These are phyloP conservation scores for Cystofilobasidium macerans DNA, from an alignment of 768 basidiomycete species.

Conservation along the genomic window DNA sequence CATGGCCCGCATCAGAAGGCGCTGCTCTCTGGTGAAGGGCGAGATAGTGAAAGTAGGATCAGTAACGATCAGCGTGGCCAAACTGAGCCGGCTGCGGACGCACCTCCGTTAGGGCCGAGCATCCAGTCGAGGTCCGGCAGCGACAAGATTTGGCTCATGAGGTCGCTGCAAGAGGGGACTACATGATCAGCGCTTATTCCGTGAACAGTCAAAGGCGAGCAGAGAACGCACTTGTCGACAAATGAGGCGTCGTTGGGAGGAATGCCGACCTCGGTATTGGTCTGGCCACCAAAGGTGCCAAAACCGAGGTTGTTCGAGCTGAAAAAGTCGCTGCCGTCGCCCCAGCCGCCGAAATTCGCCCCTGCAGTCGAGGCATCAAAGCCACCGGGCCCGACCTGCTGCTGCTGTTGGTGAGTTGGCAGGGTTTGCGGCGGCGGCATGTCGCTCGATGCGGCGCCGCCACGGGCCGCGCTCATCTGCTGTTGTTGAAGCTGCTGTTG, in stretches of 20 bases:
- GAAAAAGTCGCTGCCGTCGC: background rate
- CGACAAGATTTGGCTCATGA: constrained; percentile 14
- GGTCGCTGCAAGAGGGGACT: background rate
- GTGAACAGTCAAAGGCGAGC: background rate
- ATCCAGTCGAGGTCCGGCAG: constrained; percentile 25
- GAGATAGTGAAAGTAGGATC: too few species aligned
- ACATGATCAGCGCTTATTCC: background rate
- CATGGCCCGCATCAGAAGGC: too few species aligned
- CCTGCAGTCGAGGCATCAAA: too few species aligned
- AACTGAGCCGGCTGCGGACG: background rate
- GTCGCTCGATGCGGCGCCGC: too few species aligned
- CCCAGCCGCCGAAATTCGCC: background rate
- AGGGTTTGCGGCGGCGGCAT: too few species aligned
- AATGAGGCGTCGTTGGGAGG: background rate
- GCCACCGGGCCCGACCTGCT: too few species aligned
- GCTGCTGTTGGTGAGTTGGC: too few species aligned
- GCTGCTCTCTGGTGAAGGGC: too few species aligned
- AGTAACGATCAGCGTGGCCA: too few species aligned
- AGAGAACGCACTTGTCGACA: background rate
- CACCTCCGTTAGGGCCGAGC: constrained; percentile 13
- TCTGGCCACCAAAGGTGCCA: background rate
- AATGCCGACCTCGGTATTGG: background rate
- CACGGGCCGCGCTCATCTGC: too few species aligned
- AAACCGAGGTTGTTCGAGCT: background rate
- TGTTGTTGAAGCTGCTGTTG: background rate